Evolutionary conservation across 1,284 basidiomycete species (phyloP), one percentile per base, ranked within the genome.

Genomic region (Puccinia triticina): DNA sequence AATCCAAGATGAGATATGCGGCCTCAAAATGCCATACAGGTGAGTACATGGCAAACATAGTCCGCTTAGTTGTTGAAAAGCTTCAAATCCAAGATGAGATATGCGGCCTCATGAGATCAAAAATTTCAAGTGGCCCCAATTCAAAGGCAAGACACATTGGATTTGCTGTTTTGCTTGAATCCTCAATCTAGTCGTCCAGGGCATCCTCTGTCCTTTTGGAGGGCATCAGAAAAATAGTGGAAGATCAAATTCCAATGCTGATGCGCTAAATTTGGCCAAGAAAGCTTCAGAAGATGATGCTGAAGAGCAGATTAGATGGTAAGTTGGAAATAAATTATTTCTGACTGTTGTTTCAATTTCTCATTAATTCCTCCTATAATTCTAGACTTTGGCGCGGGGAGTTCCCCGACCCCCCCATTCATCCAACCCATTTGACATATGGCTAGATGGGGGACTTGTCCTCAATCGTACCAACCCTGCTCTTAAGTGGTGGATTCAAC

Each of bases 91-190:
- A n/a, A n/a, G n/a, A n/a, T n/a, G n/a, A n/a, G n/a, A n/a, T n/a
- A n/a, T n/a, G n/a, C n/a, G n/a, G n/a, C n/a, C n/a, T n/a, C n/a
- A 34, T 67, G 64, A 67, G 64, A 14, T 67, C 34, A 37, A 67
- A 46, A n/a, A n/a, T n/a, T n/a, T n/a, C n/a, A n/a, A n/a, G n/a
- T n/a, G n/a, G n/a, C n/a, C n/a, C n/a, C n/a, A 26, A 23, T 46
- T 67, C 34, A 67, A 67, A 46, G 64, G 64, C 64, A n/a, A 67
- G 26, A 67, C 64, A 37, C 34, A 67, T 18, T 67, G 34, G 64
- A 67, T 67, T 40, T 26, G 40, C 18, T 67, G 32, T 40, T 67
- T 67, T n/a, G 40, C 34, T 18, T 34, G 40, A 11, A 67, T 67
- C 2, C 34, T 67, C 64, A 67, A 67, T 34, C n/a, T 67, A 46